Evolutionary conservation across 208 protist genomes (phyloP), one percentile per base, ranked within the genome.

Genomic region (Trypanosoma congolense): DNA sequence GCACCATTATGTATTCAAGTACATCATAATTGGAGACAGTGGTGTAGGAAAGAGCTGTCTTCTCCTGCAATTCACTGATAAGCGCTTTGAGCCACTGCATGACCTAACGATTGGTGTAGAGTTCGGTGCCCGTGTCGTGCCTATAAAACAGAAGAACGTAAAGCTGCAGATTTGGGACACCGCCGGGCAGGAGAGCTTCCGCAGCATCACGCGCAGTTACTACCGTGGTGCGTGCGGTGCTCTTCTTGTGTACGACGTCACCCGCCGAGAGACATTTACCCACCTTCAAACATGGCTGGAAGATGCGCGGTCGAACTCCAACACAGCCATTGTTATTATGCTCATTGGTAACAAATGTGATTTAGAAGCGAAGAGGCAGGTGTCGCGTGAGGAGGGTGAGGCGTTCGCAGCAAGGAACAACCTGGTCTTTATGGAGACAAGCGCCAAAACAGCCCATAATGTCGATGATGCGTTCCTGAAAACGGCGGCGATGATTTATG

Each of bases 91-190:
- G 83, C 96, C 97, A 8, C 86, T 99, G 30, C 98, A 99, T 65
- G 98, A 99, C 70, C 73, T 99, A 35, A 99, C 98, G n/a, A 99
- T 99, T 66, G 98, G 98, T 50, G 98, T 99, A 26, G 98, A 99
- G 68, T 99, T 99, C 73, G 98, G 98, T 18, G 94, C 97, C 0
- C 86, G 98, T 36, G 95, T 96, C 58, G 87, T 99, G 42, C 83
- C 77, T 10, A 94, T 99, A 43, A 84, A 98, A 31, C 73, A 80
- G 47, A 97, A 98, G 57, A 87, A 93, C 61, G 87, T 99, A 12
- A 99, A 99, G 76, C 83, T 99, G 10, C 98, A 99, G 59, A 99
- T 99, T 45, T 99, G 98, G 98, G 97, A 99, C 69, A 99, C 98
- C 4, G 88, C 89, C 5, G 85, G 91, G 4, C 87, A 93, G 74